Conservation (phyloP, 345 rosid genomes). For the Brassica carinata region DNA sequence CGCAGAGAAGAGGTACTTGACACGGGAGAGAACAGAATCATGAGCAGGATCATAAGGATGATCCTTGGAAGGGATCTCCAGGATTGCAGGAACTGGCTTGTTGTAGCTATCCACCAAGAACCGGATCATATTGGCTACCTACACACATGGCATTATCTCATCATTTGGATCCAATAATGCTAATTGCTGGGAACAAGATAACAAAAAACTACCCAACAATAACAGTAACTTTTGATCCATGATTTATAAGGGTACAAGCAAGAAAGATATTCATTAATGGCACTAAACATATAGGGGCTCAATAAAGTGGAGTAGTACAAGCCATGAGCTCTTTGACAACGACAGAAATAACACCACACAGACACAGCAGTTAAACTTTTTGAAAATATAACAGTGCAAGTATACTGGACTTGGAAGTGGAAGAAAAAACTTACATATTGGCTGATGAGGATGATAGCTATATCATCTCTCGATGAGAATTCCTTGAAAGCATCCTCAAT, state of each 20-base stretch:
- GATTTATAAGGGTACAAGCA: constrained; percentile 15
- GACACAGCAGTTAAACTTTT: neutral
- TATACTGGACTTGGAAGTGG: constrained; percentile 6
- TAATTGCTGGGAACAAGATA: constrained; percentile 4
- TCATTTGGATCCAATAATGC: constrained; percentile 21
- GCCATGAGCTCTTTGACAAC: constrained; percentile 11
- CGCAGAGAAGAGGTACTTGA: constrained; percentile 83
- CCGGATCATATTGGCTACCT: constrained; percentile 97
- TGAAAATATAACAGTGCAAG: neutral
- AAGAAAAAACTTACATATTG: constrained; percentile 69
- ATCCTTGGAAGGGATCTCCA: constrained; percentile 97
- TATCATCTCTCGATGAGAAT: constrained; percentile 76
- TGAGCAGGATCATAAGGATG: constrained; percentile 93
- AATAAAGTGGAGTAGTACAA: constrained; percentile 17
- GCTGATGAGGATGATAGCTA: constrained; percentile 73
- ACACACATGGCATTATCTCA: constrained; percentile 24
- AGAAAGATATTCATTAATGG: constrained; percentile 20
- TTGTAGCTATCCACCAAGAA: constrained; percentile 87
- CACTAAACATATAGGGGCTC: constrained; percentile 23
- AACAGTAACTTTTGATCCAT: constrained; percentile 7
- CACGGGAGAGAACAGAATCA: constrained; percentile 96
- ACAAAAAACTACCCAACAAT: constrained; percentile 27
- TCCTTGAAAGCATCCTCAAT: constrained; percentile 89
- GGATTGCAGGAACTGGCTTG: constrained; percentile 87
- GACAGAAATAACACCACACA: constrained; percentile 11